A percentile compares a stretch with the other conserved stretches of the same genome.
These are phyloP conservation scores for Moringa oleifera DNA, from an alignment of 345 rosid species.

Conservation along the genomic window DNA sequence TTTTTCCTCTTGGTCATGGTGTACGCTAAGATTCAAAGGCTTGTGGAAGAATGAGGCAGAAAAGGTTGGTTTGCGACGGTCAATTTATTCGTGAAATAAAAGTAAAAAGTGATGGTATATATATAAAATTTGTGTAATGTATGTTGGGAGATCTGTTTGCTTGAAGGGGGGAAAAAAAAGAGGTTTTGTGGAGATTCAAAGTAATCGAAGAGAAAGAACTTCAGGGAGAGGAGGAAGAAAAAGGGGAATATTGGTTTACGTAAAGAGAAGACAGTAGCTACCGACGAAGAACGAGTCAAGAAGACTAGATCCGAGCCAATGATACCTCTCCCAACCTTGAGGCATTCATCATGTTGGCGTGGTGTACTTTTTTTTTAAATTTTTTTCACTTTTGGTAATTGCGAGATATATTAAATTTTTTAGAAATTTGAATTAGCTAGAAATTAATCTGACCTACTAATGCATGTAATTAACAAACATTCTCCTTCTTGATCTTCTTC, in stretches of 20 bases:
- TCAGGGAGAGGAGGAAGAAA: background rate
- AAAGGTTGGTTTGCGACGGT: too few relatives aligned
- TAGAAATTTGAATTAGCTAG: too few relatives aligned
- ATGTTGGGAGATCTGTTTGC: background rate
- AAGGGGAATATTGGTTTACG: conserved; percentile 12
- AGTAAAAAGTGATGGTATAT: too few relatives aligned
- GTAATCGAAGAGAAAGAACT: conserved; percentile 17
- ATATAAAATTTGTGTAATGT: too few relatives aligned
- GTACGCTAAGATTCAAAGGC: too few relatives aligned
- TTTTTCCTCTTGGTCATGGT: too few relatives aligned
- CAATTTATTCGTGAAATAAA: too few relatives aligned
- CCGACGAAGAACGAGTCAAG: conserved; percentile 1
- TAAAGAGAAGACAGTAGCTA: conserved; percentile 16
- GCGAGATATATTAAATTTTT: too few relatives aligned
- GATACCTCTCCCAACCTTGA: conserved; percentile 50
- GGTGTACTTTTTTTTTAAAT: background rate
- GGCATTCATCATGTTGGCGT: conserved; percentile 38
- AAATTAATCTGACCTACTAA: too few relatives aligned
- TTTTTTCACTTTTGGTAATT: too few relatives aligned
- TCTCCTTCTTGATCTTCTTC: conserved; percentile 14
- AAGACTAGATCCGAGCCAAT: conserved; percentile 17
- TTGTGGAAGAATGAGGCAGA: too few relatives aligned
- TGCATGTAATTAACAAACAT: conserved; percentile 3
- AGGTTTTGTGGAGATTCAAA: conserved; percentile 26
- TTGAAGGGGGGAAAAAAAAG: conserved; percentile 7